These are phyloP conservation scores for Phaseolus coccineus DNA, from an alignment of 331 rosid genomes.

Conservation along the genomic window DNA sequence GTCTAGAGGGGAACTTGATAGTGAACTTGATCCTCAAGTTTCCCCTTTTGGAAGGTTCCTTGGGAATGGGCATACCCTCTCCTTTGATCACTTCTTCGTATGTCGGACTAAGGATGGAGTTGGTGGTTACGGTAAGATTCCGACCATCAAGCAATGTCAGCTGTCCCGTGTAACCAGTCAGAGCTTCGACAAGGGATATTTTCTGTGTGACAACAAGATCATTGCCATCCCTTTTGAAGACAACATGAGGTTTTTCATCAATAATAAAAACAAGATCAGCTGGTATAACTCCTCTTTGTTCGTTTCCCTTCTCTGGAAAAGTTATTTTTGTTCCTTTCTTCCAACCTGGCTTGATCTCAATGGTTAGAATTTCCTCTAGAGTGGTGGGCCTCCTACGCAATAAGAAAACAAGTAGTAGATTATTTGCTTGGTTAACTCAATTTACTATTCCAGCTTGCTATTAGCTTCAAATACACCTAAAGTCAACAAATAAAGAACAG, in stretches of 20 bases:
- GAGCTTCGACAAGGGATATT: conserved; percentile 81
- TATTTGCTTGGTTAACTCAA: conserved; percentile 22
- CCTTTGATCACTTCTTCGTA: conserved; percentile 84
- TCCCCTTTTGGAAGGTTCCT: conserved; percentile 83
- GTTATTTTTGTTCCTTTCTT: conserved; percentile 95
- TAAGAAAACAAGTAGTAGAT: conserved; percentile 34
- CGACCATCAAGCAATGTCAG: conserved; percentile 80
- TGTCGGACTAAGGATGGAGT: conserved; percentile 65
- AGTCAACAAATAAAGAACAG: neutral
- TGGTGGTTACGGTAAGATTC: conserved; percentile 61
- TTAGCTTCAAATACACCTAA: neutral
- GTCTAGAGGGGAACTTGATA: conserved; percentile 89
- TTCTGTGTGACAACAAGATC: conserved; percentile 77
- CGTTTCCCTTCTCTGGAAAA: conserved; percentile 92
- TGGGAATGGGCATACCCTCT: conserved; percentile 92
- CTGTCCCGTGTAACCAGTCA: conserved; percentile 79
- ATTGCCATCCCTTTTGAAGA: conserved; percentile 84
- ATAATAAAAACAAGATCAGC: conserved; percentile 87
- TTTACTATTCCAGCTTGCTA: neutral
- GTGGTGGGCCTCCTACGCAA: conserved; percentile 67
- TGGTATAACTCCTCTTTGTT: conserved; percentile 75
- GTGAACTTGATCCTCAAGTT: conserved; percentile 82
- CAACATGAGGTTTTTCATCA: conserved; percentile 83
- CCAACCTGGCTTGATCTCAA: conserved; percentile 95
- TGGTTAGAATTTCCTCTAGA: conserved; percentile 86